Conservation (phyloP, 2,329 filamentous ascomycete genomes). For the Cladosporium sp. region DNA sequence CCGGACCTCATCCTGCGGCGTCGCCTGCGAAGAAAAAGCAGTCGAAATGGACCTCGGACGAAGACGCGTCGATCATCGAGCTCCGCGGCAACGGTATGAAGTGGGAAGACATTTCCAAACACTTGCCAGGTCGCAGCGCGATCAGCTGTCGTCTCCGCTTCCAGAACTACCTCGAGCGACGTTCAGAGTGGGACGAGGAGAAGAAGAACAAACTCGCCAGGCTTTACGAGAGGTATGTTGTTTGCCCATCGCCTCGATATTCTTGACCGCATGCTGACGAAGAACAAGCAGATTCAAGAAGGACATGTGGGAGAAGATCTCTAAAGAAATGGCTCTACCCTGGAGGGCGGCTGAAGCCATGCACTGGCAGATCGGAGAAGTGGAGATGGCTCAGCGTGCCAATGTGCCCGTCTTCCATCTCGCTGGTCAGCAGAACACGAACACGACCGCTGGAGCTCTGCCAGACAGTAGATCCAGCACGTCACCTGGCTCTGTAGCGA, state of each 20-base stretch:
- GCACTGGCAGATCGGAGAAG: slow-evolving; percentile 94
- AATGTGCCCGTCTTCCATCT: slow-evolving; percentile 80
- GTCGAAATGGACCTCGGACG: slow-evolving; percentile 92
- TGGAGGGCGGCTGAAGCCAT: slow-evolving; percentile 96
- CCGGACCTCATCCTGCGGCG: slow-evolving; percentile 45
- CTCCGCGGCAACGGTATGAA: slow-evolving; percentile 90
- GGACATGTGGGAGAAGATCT: slow-evolving; percentile 96
- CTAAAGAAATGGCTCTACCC: slow-evolving; percentile 89
- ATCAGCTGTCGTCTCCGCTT: slow-evolving; percentile 95
- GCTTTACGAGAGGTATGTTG: slow-evolving; percentile 85
- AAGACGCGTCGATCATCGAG: slow-evolving; percentile 91
- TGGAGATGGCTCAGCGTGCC: slow-evolving; percentile 88
- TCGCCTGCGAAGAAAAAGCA: slow-evolving; percentile 90
- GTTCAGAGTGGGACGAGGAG: slow-evolving; percentile 95
- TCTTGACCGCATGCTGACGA: slow-evolving; percentile 10
- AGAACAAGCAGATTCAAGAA: slow-evolving; percentile 75
- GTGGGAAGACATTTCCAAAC: slow-evolving; percentile 96
- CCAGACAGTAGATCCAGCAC: slow-evolving; percentile 22
- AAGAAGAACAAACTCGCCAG: slow-evolving; percentile 94
- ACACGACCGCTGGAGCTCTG: slow-evolving; percentile 15
- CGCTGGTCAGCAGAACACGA: slow-evolving; percentile 26
- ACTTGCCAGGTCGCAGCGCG: slow-evolving; percentile 81
- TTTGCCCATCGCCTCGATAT: background rate
- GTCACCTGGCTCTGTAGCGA: slow-evolving; percentile 22
- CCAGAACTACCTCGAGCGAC: slow-evolving; percentile 91